Conservation (phyloP, 2,329 filamentous ascomycete species). For the Colletotrichum eleusines region DNA sequence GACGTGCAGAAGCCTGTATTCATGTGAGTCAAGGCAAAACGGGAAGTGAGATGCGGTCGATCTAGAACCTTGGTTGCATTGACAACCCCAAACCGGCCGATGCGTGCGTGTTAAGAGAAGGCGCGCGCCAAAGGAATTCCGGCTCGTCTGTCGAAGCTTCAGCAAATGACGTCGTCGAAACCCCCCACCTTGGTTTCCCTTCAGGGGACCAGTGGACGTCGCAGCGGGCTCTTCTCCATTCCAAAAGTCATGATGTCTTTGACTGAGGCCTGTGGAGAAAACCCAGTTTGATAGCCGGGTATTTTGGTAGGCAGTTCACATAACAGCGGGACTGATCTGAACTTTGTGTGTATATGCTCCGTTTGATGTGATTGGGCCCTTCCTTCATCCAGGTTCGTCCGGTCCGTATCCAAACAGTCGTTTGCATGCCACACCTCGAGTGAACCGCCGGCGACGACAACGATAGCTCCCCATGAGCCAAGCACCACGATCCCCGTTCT, state of each 20-base stretch:
- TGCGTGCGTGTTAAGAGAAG: neutral
- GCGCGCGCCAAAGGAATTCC: neutral
- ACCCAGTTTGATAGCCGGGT: neutral
- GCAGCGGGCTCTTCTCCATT: neutral
- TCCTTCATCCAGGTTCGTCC: neutral
- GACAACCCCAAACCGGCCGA: neutral
- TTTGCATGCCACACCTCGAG: neutral
- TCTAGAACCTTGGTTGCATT: neutral
- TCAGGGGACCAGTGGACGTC: neutral
- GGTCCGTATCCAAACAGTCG: neutral
- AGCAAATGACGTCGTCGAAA: conserved; percentile 37
- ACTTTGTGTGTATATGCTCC: neutral
- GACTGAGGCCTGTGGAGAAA: conserved; percentile 28
- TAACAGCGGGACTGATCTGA: neutral
- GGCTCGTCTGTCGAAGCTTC: neutral
- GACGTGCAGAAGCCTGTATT: neutral
- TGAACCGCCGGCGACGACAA: neutral
- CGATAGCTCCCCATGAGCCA: neutral
- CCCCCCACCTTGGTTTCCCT: neutral
- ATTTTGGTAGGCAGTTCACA: neutral
- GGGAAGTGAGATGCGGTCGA: neutral
- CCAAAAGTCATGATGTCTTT: conserved; percentile 43
- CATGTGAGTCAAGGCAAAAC: neutral
- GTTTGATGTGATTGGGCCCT: neutral
- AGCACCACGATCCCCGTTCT: neutral